phyloP scores from a whole-genome alignment of 176 grass and related monocot genomes.

The Zea mays region Zm-B73-REFERENCE-NAM-5.0 NC_050096.1:266246501-266247000 shows the following conservation, averaged over 20 bases:
- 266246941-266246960: background rate
- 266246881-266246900: slow-evolving; percentile 97
- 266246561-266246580: too few species aligned
- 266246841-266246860: slow-evolving; percentile 98
- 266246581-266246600: too few species aligned
- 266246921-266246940: slow-evolving; percentile 18
- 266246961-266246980: background rate
- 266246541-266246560: too few species aligned
- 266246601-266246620: background rate
- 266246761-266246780: slow-evolving; percentile 23
- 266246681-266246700: background rate
- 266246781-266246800: slow-evolving; percentile 16
- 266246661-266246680: background rate
- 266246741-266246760: background rate
- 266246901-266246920: background rate
- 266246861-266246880: slow-evolving; percentile 96
- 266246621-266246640: background rate
- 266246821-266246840: slow-evolving; percentile 32
- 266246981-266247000: background rate
- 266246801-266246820: background rate
- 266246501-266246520: too few species aligned
- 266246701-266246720: background rate
- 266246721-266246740: background rate
- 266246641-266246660: slow-evolving; percentile 6
- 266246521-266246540: too few species aligned